Conservation (phyloP, 73 alveolate genomes). For the Urostyla sp. region DNA sequence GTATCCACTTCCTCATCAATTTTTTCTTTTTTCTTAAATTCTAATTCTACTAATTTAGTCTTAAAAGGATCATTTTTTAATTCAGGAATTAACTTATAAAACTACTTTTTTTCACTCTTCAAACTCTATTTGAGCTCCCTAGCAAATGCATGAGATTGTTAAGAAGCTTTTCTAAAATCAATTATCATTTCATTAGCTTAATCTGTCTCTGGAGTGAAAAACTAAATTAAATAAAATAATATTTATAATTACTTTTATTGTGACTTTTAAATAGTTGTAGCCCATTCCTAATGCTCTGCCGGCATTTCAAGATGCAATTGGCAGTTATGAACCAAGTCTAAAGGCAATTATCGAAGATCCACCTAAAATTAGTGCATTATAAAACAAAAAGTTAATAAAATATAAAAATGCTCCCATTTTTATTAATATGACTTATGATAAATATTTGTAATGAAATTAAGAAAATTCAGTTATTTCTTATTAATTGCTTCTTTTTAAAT, state of each 20-base stretch:
- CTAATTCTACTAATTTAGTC: conserved; percentile 28
- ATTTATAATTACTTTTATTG: conserved; percentile 4
- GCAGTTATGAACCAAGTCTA: conserved; percentile 66
- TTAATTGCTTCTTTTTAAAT: not conserved
- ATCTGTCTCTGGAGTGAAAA: conserved; percentile 63
- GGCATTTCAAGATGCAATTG: conserved; percentile 65
- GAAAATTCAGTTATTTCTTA: too few species aligned
- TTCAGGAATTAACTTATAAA: conserved; percentile 49
- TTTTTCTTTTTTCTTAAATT: conserved; percentile 38
- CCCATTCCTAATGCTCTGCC: conserved; percentile 74
- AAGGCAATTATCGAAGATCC: conserved; percentile 65
- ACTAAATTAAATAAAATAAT: not conserved
- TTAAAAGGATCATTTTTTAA: conserved; percentile 49
- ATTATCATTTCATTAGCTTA: conserved; percentile 65
- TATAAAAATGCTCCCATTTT: conserved; percentile 43
- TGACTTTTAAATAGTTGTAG: conserved; percentile 71
- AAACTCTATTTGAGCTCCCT: conserved; percentile 61
- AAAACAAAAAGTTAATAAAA: conserved; percentile 34
- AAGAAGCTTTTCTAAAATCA: conserved; percentile 58
- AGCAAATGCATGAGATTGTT: conserved; percentile 71
- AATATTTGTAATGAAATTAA: not conserved
- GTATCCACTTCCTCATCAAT: conserved; percentile 16
- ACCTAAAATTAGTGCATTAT: conserved; percentile 31
- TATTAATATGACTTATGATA: not conserved
- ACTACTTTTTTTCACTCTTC: conserved; percentile 17